Evolutionary conservation across 139 green algal genomes (phyloP).

Genomic region (Edaphochlamys debaryana): DNA sequence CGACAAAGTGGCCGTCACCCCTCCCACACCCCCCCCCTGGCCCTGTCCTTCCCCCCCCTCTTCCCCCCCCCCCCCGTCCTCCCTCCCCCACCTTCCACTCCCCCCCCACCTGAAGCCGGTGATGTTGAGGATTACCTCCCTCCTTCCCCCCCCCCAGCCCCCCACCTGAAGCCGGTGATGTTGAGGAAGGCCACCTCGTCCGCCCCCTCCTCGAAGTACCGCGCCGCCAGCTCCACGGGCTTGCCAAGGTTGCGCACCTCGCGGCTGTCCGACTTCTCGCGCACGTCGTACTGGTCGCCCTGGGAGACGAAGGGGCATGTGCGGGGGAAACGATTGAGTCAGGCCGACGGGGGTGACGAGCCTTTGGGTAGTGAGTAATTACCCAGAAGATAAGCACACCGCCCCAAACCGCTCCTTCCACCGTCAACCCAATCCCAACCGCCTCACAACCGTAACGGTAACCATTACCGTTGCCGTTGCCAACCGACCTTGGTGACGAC

Average conservation of each 20-base stretch:
- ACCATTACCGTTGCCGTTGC: no score
- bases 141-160: background rate
- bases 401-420: no score
- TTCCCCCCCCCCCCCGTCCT: background rate
- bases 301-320: background rate
- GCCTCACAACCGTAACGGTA: no score
- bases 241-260: conserved; percentile 95
- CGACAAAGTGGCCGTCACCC: no score
- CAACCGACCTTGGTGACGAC: conserved; percentile 95
- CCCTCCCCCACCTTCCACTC: no score
- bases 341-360: no score
- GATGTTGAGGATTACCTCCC: conserved; percentile 93
- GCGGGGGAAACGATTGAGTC: no score
- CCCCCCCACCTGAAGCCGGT: conserved; percentile 74
- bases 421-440: no score
- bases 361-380: no score
- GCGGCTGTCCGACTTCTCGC: conserved; percentile 78
- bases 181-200: conserved; percentile 98
- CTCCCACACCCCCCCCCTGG: no score
- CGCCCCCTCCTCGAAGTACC: conserved; percentile 95
- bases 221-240: conserved; percentile 75
- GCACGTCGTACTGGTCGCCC: conserved; percentile 98
- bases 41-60: no score
- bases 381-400: no score
- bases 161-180: conserved; percentile 88